Base-by-base conservation (phyloP, 805 yeast species). In the Wickerhamiella hasegawae region DNA sequence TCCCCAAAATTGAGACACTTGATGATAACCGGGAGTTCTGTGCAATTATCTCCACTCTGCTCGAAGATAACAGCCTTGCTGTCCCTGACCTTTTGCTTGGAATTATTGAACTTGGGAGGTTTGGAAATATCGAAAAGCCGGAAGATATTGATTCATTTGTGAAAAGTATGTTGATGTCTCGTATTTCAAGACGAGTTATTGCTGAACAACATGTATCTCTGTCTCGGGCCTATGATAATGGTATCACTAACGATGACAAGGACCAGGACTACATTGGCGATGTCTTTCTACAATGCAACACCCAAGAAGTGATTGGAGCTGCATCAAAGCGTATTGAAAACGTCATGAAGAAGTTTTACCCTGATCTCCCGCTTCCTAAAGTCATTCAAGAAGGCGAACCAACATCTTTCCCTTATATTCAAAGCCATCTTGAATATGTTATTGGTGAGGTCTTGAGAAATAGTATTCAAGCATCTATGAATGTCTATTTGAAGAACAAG, bases 41-140 rank as follows among this genome's bases (percentile, higher is more conserved):
- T 50, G 60, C 62, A 18, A 66, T 72, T 35, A 59, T 85, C 37
- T 65, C 69, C 19, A 62, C 66, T 22, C 68, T 84, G 42, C 59
- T 87, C 45, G 65, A 66, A 19, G 83, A 77, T 53, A 94, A 87
- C 57, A 66, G 83, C 33, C 60, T 77, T 36, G 80, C 83, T 42
- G 63, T 87, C 40, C 90, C 96, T 1, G 87, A 85, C 53, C 62
- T 85, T 40, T 78, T 87, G 65, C 80, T 84, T 84, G 97, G 97
- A 1, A 83, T 93, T 1, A 60, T 84, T 32, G 96, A 87, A 48
- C 76, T 43, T 6, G 34, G 41, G 28, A 33, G 18, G 16, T 32
- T 21, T 21, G 40, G 76, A 42, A 70, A 79, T 11, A 71, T 35
- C 58, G 61, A 27, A 65, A 76, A 83, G 3, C 74, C 71, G 39